These are phyloP conservation scores for Saitozyma sp. DNA, from an alignment of 768 basidiomycete species.

Conservation along the genomic window DNA sequence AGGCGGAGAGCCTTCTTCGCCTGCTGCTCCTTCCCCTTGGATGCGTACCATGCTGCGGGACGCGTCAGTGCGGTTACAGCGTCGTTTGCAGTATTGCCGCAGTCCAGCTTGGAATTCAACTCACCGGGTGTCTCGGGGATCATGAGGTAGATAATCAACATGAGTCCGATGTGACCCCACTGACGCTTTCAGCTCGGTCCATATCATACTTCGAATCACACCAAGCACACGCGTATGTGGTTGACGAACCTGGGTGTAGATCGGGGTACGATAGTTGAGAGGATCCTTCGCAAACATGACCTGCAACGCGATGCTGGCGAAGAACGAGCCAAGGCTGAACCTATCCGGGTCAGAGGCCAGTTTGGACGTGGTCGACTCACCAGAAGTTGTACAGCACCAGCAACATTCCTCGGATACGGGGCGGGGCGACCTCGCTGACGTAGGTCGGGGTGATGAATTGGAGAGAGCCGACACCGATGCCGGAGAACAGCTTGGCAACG, in stretches of 20 bases:
- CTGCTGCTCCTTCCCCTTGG: conserved; percentile 13
- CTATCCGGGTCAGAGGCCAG: background rate
- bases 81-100: conserved; percentile 1
- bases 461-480: conserved; percentile 25
- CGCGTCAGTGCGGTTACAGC: too few relatives aligned
- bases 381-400: conserved; percentile 26
- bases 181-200: too few relatives aligned
- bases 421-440: conserved; percentile 22
- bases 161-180: conserved; percentile 17
- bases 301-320: conserved; percentile 23
- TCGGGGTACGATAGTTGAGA: conserved; percentile 17
- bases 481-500: conserved; percentile 6
- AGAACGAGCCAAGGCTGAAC: conserved; percentile 26
- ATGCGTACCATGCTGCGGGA: conserved; percentile 9
- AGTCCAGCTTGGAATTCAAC: too few relatives aligned
- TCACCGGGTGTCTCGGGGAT: conserved; percentile 16
- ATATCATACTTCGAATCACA: too few relatives aligned
- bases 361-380: conserved; percentile 1
- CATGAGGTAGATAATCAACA: conserved; percentile 16
- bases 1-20: conserved; percentile 7
- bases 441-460: conserved; percentile 26
- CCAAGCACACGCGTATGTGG: too few relatives aligned
- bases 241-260: conserved; percentile 18
- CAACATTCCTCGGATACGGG: conserved; percentile 21
- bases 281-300: conserved; percentile 9